Evolutionary conservation across 495 filamentous ascomycete species (phyloP), one percentile per base, ranked within the genome.

Genomic region (Cercophora sp.): DNA sequence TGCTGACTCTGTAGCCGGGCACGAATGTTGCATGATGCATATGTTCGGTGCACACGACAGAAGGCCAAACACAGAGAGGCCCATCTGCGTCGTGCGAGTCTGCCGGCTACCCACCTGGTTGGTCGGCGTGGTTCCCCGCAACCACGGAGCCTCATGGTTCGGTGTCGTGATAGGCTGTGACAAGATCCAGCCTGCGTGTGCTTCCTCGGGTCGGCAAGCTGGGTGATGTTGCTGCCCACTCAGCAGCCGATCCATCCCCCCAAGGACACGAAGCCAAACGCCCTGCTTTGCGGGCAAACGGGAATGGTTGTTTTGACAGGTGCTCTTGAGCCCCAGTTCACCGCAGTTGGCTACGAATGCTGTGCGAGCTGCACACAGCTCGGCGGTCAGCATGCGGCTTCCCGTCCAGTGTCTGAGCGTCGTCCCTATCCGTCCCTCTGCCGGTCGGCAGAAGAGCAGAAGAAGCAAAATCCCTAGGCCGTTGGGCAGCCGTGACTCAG

Each of bases 21-120:
- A 56, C 52, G 49, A 52, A 37, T n/a, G 55, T 52, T 60, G 62
- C 57, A 59, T 41, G 26, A 43, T 62, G 58, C 54, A 57, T 49
- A 47, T 44, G 41, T 64, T 41, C 49, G 55, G 61, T 58, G 48
- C 52, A 40, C 34, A 58, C 26, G 40, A 36, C 29, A 46, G 5
- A 6, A 25, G 24, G 15, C 34, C 24, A 34, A 36, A 43, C 45
- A 31, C 13, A 24, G 44, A 39, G 15, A 43, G 18, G 50, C 41
- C 18, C 34, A n/a, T n/a, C 36, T 41, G 42, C 32, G 34, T 34
- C 20, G 39, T n/a, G n/a, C n/a, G n/a, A n/a, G n/a, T n/a, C n/a
- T n/a, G n/a, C n/a, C n/a, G n/a, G n/a, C n/a, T n/a, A n/a, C n/a
- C n/a, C n/a, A n/a, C n/a, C n/a, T n/a, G n/a, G n/a, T 34, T 27